Base-by-base conservation (phyloP, 495 filamentous ascomycete species). In the Aspergillus coremiiformis region DNA sequence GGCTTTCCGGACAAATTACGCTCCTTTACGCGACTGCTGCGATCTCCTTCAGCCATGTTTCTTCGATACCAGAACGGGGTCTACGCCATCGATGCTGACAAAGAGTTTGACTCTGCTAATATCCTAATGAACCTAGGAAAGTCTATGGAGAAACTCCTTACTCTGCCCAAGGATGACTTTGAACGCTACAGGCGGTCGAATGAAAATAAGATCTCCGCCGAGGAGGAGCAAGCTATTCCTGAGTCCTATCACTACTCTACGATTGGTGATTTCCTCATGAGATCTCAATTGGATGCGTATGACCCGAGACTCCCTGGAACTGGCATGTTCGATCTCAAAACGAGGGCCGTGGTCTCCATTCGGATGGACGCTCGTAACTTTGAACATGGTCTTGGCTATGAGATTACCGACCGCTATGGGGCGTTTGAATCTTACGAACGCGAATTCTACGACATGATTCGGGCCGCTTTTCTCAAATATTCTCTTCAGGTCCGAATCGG, bases 11-110 rank as follows among this genome's bases (percentile, higher is more conserved):
- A 79, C 0, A 75, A 79, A 7, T 66, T 76, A 22, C 56, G 65
- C n/a, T 74, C 71, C 1, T 95, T 92, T 65, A 95, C 90, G 5
- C 70, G 72, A 14, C 72, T 95, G 33, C 74, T 81, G 52, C 79
- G 82, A 48, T 78, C 77, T 1, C 90, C 93, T 1, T 76, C 82
- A 12, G 88, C 90, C 14, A 83, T 91, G 58, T 95, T 97, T 59
- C 70, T 97, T 21, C 82, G 87, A 39, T 90, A 83, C 68, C 90
- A 86, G 59, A 78, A 92, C 65, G 90, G 88, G 3, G 75, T 78
- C 0, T 96, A 97, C 64, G 92, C 94, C n/a, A 95, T 99, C 54
- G 93, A 99, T 69, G 87, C 90, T 0, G 93, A 97, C 67, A 99
- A 97, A 70, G 82, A 96, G 65, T 95, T 80, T 60, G 93, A 96